Percentiles rank a stretch among this genome's conserved stretches.
Conservation (phyloP, 345 rosid species). For the Toxicodendron radicans region DNA sequence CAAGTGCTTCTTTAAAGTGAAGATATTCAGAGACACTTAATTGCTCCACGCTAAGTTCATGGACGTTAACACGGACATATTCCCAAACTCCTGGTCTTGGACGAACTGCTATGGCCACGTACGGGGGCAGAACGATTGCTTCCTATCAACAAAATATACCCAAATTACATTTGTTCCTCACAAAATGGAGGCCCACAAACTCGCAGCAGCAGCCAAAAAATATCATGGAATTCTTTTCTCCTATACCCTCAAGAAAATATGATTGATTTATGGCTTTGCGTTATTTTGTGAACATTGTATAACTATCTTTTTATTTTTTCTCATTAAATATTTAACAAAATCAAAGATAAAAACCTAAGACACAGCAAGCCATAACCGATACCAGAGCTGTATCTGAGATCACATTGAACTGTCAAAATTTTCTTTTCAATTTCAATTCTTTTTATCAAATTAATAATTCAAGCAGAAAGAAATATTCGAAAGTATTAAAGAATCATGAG, state of each 20-base stretch:
- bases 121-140: conserved; percentile 93
- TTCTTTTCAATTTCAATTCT: background rate
- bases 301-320: background rate
- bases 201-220: background rate
- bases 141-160: conserved; percentile 46
- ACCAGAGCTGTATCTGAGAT: background rate
- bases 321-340: background rate
- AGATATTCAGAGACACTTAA: conserved; percentile 82
- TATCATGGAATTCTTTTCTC: background rate
- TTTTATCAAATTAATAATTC: background rate
- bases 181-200: background rate
- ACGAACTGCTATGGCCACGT: conserved; percentile 87
- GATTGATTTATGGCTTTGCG: background rate
- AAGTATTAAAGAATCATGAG: background rate
- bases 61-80: conserved; percentile 84
- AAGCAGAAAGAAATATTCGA: background rate
- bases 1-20: conserved; percentile 85
- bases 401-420: background rate
- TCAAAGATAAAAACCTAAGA: background rate
- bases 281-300: background rate
- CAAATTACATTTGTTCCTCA: background rate
- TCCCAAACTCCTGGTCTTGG: conserved; percentile 99
- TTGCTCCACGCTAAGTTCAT: conserved; percentile 84
- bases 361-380: background rate
- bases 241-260: background rate